Evolutionary conservation across 2,329 filamentous ascomycete species (phyloP), one percentile per base, ranked within the genome.

Genomic region (Waltergamsia citrina): DNA sequence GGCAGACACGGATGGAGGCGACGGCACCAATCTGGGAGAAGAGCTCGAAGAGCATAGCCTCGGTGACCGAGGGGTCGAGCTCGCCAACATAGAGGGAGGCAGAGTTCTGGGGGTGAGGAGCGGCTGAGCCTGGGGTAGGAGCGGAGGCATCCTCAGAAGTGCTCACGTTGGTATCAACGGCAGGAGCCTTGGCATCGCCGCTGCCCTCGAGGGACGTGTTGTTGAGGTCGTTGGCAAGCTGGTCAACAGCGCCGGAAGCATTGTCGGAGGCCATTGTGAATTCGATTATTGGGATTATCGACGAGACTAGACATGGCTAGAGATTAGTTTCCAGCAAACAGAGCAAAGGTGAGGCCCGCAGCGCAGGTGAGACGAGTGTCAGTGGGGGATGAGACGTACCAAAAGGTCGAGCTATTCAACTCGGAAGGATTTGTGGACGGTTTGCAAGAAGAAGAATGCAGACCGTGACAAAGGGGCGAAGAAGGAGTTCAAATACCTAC

Each of bases 1-100:
- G 92, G 78, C 92, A 98, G 60, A 98, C 92, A 76, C 92, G 92
- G 64, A 98, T 98, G 41, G 92, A 98, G 47, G 92, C 92, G 53
- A 98, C 92, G 55, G 94, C 90, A 51, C 92, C 92, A 57, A 98
- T 98, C 66, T 93, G 92, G 41, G 92, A 96, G 77, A 98, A 98
- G 44, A 98, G 85, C 78, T 98, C 92, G 66, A 96, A 98, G 55
- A 98, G 87, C 92, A 98, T 98, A 50, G 92, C 92, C 76, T 98
- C 92, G 45, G 92, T 98, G 61, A 98, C 92, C 42, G 86, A 92
- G 51, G 85, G 79, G 63, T 98, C 92, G 52, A 98, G 86, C 73
- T 98, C 92, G 62, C 92, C 92, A 49, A 98, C 92, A 62, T 98
- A 98, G 60, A 98, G 86, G 39, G 92, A 98, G 45, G 92, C 92